phyloP scores from a whole-genome alignment of 2,329 filamentous ascomycete species.

The Cryphonectria nitschkei region DNA sequence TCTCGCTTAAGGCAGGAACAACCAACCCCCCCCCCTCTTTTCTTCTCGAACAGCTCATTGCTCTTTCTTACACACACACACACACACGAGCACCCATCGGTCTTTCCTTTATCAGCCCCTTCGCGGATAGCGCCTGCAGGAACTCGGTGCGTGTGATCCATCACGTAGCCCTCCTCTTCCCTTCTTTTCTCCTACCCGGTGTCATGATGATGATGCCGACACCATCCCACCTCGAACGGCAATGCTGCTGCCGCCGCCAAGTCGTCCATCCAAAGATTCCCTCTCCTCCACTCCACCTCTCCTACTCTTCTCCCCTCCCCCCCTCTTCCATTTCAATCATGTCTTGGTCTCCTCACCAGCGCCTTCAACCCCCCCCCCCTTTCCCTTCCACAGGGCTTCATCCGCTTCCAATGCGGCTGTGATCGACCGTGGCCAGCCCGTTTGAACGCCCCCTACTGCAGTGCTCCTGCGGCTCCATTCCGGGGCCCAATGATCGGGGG shows the following conservation, averaged over 20 bases:
- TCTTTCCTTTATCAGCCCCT: neutral
- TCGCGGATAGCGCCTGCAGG: slow-evolving; percentile 6
- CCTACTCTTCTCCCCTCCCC: neutral
- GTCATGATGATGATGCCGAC: slow-evolving; percentile 4
- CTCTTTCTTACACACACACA: neutral
- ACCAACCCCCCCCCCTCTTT: neutral
- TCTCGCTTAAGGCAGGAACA: neutral
- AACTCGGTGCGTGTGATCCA: slow-evolving; percentile 11
- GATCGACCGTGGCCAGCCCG: slow-evolving; percentile 1
- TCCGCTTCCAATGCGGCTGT: neutral
- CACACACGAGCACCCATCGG: neutral
- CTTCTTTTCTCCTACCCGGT: neutral
- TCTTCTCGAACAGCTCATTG: neutral
- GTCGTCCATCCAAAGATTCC: neutral
- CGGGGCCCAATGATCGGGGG: neutral
- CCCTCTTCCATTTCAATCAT: neutral
- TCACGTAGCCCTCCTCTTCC: neutral
- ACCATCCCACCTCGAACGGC: neutral
- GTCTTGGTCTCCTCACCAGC: neutral
- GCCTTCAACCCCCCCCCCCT: neutral
- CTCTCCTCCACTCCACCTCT: neutral
- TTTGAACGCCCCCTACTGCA: neutral
- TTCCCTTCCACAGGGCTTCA: neutral
- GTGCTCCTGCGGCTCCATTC: neutral
- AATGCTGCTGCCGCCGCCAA: neutral